phyloP scores from a whole-genome alignment of 306 rosid genomes.

The Cucumis melo region DNA sequence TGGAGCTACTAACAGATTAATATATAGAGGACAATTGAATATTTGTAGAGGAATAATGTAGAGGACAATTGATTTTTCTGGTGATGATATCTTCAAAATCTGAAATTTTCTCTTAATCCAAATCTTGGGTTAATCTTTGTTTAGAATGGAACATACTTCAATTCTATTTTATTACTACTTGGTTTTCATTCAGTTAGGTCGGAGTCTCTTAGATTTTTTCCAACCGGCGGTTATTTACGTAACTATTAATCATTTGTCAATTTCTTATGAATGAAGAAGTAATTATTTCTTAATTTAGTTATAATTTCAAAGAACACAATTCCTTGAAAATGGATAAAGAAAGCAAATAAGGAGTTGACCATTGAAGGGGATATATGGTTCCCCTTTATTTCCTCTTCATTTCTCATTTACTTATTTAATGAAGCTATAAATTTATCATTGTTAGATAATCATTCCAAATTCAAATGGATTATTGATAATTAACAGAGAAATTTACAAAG shows the following conservation, averaged over 20 bases:
- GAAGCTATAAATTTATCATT: neutral
- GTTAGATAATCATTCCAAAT: neutral
- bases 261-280: no score
- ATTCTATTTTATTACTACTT: neutral
- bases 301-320: neutral
- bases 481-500: neutral
- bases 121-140: neutral
- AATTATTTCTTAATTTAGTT: neutral
- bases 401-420: conserved; percentile 12
- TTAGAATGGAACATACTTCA: neutral
- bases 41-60: no score
- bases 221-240: no score
- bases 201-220: no score
- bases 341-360: neutral
- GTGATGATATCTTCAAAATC: neutral
- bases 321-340: neutral
- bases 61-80: neutral
- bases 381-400: conserved; percentile 19
- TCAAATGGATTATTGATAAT: neutral
- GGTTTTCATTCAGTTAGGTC: neutral
- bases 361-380: conserved; percentile 7
- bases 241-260: no score
- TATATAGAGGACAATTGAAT: no score
- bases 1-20: neutral
- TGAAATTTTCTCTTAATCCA: neutral